Evolutionary conservation across 805 yeast genomes (phyloP).

Genomic region (Metschnikowia reukaufii): DNA sequence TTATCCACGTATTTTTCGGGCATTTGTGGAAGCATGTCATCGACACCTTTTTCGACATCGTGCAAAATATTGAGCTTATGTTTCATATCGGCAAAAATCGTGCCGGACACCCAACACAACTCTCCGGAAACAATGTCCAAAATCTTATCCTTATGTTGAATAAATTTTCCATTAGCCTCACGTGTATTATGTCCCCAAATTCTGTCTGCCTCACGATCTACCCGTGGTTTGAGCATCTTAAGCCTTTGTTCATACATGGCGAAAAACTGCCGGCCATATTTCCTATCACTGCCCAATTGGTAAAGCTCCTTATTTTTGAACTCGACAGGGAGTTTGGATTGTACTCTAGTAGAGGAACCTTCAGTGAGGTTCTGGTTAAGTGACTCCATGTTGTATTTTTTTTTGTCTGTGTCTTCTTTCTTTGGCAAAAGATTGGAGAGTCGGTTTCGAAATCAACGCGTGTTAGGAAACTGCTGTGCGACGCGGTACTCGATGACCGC

Average conservation of each 20-base stretch:
- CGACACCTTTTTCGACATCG: constrained; percentile 66
- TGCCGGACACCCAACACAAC: constrained; percentile 83
- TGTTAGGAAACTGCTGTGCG: background rate
- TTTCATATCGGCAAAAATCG: constrained; percentile 79
- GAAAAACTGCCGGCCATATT: constrained; percentile 41
- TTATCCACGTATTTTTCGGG: constrained; percentile 34
- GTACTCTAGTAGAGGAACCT: background rate
- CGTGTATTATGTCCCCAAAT: constrained; percentile 57
- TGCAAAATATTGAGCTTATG: constrained; percentile 81
- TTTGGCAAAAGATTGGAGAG: background rate
- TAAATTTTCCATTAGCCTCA: constrained; percentile 33
- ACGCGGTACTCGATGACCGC: background rate
- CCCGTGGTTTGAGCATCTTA: constrained; percentile 32
- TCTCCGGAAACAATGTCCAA: constrained; percentile 63
- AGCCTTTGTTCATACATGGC: constrained; percentile 45
- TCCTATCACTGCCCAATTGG: constrained; percentile 25
- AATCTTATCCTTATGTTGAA: constrained; percentile 38
- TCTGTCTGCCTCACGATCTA: constrained; percentile 29
- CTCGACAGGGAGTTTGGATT: constrained; percentile 1
- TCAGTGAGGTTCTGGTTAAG: constrained; percentile 8
- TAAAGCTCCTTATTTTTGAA: constrained; percentile 22
- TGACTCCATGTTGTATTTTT: constrained; percentile 8
- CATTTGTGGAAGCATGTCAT: constrained; percentile 48
- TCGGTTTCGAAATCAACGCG: background rate
- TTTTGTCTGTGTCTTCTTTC: background rate